Evolutionary conservation across 805 yeast genomes (phyloP).

Genomic region (Suhomyces vadensis): DNA sequence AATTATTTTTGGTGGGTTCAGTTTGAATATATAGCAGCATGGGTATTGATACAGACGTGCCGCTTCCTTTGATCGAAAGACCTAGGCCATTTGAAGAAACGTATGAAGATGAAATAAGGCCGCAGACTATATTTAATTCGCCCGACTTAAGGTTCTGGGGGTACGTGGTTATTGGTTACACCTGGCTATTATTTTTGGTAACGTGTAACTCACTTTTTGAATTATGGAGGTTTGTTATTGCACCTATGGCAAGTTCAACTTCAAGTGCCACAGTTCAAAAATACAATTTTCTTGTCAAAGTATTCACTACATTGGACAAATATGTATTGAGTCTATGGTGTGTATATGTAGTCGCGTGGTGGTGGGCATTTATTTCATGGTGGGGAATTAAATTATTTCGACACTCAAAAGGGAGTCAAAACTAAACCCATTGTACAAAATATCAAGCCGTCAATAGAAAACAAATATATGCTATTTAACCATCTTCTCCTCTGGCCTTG

Average conservation of each 20-base stretch:
- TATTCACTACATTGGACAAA: constrained; percentile 27
- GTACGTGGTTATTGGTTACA: constrained; percentile 25
- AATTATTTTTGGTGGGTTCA: too few species aligned
- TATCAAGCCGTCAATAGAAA: too few species aligned
- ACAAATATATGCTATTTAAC: constrained; percentile 30
- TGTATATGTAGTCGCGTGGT: constrained; percentile 43
- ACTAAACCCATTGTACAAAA: too few species aligned
- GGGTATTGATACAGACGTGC: constrained; percentile 14
- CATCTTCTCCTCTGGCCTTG: constrained; percentile 74
- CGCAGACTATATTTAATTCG: constrained; percentile 11
- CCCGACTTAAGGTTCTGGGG: constrained; percentile 24
- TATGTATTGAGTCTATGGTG: constrained; percentile 39
- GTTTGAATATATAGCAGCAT: background rate
- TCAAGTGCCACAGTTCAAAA: background rate
- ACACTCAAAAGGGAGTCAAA: constrained; percentile 61
- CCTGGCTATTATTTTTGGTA: constrained; percentile 35
- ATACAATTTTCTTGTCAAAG: constrained; percentile 13
- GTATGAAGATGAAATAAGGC: constrained; percentile 7
- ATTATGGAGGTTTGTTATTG: constrained; percentile 35
- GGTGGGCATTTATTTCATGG: constrained; percentile 80
- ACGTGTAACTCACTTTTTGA: constrained; percentile 37
- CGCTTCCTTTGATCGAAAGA: constrained; percentile 22
- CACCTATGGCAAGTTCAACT: constrained; percentile 24
- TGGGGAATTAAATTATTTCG: constrained; percentile 76
- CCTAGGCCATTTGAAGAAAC: constrained; percentile 12